Evolutionary conservation across 495 filamentous ascomycete species (phyloP).

Genomic region (Neurospora tetrasperma): DNA sequence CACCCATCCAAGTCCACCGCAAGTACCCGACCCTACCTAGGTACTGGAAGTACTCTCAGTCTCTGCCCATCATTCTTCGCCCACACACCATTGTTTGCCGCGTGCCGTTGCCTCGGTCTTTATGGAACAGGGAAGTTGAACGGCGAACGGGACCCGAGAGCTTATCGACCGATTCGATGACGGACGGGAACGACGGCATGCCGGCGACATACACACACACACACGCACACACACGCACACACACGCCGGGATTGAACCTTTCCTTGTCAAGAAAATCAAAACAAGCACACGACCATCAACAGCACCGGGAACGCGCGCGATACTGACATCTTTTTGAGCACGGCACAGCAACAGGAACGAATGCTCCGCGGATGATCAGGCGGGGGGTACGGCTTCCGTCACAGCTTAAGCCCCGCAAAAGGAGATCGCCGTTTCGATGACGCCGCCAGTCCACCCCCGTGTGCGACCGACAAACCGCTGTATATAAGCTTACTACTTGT

Average conservation of each 20-base stretch:
- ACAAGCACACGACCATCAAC: neutral
- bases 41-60: no score
- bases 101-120: neutral
- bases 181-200: neutral
- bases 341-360: neutral
- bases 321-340: neutral
- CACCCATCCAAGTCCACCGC: slow-evolving; percentile 2
- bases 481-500: no score
- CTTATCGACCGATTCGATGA: neutral
- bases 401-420: neutral
- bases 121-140: neutral
- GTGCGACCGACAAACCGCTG: neutral
- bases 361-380: neutral
- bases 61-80: neutral
- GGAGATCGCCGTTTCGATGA: neutral
- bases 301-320: neutral
- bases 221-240: neutral
- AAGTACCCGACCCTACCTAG: neutral
- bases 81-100: neutral
- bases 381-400: neutral
- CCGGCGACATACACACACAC: neutral
- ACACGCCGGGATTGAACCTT: neutral
- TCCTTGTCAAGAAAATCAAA: neutral
- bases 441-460: neutral
- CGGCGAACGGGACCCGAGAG: neutral